Evolutionary conservation across 2,329 filamentous ascomycete species (phyloP).

Genomic region (Botrytis hyacinthi): DNA sequence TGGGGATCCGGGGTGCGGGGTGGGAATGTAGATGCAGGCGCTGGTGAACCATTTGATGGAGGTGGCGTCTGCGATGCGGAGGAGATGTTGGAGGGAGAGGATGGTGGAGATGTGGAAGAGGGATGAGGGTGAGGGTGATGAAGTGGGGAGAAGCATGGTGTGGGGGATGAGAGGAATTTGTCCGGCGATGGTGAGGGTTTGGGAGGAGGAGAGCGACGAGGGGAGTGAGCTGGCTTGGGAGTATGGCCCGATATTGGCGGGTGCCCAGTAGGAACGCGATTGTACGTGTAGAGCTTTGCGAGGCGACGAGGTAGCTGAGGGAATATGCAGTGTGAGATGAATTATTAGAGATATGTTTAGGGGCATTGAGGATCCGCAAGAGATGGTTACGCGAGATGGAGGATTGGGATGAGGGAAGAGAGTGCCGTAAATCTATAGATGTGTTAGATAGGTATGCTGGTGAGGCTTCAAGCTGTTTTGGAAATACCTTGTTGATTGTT

Average conservation of each 20-base stretch:
- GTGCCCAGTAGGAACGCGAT: constrained; percentile 93
- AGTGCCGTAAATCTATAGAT: constrained; percentile 59
- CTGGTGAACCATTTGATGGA: constrained; percentile 72
- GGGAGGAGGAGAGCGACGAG: constrained; percentile 34
- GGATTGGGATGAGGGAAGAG: constrained; percentile 79
- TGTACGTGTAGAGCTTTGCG: constrained; percentile 77
- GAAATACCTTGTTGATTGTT: constrained; percentile 57
- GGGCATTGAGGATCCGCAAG: constrained; percentile 68
- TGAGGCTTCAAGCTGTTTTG: background rate
- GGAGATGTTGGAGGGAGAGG: constrained; percentile 84
- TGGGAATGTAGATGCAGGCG: constrained; percentile 70
- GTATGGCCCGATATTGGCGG: constrained; percentile 95
- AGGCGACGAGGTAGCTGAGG: constrained; percentile 1
- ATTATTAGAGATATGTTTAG: constrained; percentile 58
- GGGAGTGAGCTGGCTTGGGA: constrained; percentile 75
- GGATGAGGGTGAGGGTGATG: background rate
- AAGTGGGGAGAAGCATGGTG: constrained; percentile 63
- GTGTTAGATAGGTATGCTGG: background rate
- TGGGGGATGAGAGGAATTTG: constrained; percentile 86
- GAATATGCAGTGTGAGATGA: constrained; percentile 43
- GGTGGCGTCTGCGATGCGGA: constrained; percentile 73
- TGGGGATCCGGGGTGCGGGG: constrained; percentile 36
- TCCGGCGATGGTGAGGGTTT: constrained; percentile 68
- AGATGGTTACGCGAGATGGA: constrained; percentile 79
- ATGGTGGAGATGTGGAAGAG: constrained; percentile 57